Conservation (phyloP, 2,329 filamentous ascomycete genomes). For the Alternaria sp. region DNA sequence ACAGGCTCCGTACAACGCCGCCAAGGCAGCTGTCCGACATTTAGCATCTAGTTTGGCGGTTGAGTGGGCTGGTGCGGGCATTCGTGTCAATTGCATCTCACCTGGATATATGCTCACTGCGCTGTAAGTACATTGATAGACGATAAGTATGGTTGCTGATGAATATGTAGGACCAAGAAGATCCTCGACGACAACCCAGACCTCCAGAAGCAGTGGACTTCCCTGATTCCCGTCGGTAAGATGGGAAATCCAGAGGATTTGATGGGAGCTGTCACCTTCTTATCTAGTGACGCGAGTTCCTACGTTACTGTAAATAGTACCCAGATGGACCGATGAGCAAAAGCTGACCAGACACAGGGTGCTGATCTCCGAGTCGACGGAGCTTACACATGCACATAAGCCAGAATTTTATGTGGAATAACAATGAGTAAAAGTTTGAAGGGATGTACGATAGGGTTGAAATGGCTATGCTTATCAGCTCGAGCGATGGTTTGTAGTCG, state of each 20-base stretch:
- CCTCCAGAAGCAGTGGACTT: conserved; percentile 88
- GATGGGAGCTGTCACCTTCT: conserved; percentile 90
- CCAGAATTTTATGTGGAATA: not conserved
- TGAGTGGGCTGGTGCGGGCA: conserved; percentile 88
- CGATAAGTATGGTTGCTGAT: conserved; percentile 23
- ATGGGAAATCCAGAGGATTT: conserved; percentile 93
- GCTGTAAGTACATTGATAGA: conserved; percentile 66
- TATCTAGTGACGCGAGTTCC: conserved; percentile 75
- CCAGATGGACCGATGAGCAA: not conserved
- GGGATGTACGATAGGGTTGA: not conserved
- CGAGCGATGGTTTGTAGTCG: not conserved
- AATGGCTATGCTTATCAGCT: not conserved
- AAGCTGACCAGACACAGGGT: conserved; percentile 55
- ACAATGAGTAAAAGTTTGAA: not conserved
- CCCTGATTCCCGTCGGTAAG: conserved; percentile 88
- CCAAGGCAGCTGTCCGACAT: conserved; percentile 91
- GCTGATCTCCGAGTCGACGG: conserved; percentile 85
- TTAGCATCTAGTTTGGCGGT: conserved; percentile 87
- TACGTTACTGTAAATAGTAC: conserved; percentile 48
- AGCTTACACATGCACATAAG: conserved; percentile 80
- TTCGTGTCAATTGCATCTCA: conserved; percentile 93
- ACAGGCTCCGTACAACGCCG: conserved; percentile 90
- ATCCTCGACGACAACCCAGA: conserved; percentile 94
- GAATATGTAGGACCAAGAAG: conserved; percentile 77
- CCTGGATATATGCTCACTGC: conserved; percentile 97